Evolutionary conservation across 257 asterid species (phyloP).

Genomic region (Scutellaria barbata): DNA sequence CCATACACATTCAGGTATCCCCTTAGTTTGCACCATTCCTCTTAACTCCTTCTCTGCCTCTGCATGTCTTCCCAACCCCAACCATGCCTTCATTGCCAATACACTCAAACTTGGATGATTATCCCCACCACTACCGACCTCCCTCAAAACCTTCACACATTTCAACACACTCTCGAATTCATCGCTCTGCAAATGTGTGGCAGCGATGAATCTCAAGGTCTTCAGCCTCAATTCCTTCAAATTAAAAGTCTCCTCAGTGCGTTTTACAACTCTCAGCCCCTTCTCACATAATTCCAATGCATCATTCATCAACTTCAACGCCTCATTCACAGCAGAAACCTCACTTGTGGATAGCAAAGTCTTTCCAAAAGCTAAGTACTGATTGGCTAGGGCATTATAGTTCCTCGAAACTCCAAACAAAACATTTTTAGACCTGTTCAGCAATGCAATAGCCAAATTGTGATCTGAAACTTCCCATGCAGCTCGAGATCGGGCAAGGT

Average conservation of each 20-base stretch:
- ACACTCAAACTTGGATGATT: constrained; percentile 92
- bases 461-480: constrained; percentile 89
- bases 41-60: constrained; percentile 98
- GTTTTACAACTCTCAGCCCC: constrained; percentile 86
- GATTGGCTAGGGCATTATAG: constrained; percentile 70
- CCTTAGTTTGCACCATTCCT: constrained; percentile 79
- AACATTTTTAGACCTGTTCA: constrained; percentile 78
- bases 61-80: constrained; percentile 75
- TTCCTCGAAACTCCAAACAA: constrained; percentile 70
- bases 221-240: constrained; percentile 85
- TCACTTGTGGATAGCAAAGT: constrained; percentile 58
- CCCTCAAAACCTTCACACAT: constrained; percentile 88
- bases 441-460: constrained; percentile 66
- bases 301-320: constrained; percentile 85
- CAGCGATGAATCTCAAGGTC: constrained; percentile 86
- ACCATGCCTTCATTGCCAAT: constrained; percentile 97
- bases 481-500: constrained; percentile 76
- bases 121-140: constrained; percentile 69
- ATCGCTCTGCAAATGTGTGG: constrained; percentile 85
- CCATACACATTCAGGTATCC: constrained; percentile 96
- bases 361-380: constrained; percentile 79
- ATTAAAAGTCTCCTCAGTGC: constrained; percentile 65
- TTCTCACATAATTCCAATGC: constrained; percentile 90
- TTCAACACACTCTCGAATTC: constrained; percentile 92
- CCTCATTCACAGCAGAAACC: constrained; percentile 63